These are phyloP conservation scores for Paulownia fortunei DNA, from an alignment of 257 asterid genomes.

Conservation along the genomic window DNA sequence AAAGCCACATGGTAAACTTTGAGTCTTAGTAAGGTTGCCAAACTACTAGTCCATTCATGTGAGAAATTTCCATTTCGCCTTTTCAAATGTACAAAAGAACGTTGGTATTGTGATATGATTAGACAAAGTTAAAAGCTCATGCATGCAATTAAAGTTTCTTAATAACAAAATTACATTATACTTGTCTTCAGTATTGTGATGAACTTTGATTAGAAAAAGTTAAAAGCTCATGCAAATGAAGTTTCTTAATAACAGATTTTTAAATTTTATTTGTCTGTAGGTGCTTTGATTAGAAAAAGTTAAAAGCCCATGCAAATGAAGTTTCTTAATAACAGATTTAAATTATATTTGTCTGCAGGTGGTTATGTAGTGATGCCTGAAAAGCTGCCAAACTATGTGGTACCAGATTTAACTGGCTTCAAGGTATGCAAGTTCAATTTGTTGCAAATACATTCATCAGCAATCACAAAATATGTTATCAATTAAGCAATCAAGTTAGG, in stretches of 20 bases:
- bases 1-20: too few species aligned
- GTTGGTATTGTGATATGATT: too few species aligned
- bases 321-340: not conserved
- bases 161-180: too few species aligned
- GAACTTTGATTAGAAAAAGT: not conserved
- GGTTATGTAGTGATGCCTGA: constrained; percentile 78
- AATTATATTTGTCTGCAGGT: constrained; percentile 49
- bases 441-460: not conserved
- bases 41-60: too few species aligned
- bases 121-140: too few species aligned
- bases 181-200: too few species aligned
- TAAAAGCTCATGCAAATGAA: not conserved
- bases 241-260: not conserved
- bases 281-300: constrained; percentile 34
- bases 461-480: not conserved
- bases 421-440: constrained; percentile 51
- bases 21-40: too few species aligned
- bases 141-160: too few species aligned
- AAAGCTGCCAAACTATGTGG: constrained; percentile 81
- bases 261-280: constrained; percentile 39
- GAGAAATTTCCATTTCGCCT: too few species aligned
- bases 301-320: not conserved
- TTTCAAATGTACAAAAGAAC: too few species aligned
- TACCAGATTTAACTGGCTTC: constrained; percentile 81
- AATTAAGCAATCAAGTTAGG: not conserved